Percentiles rank a stretch among this genome's conserved stretches.
Evolutionary conservation across 148 eudicot genomes (phyloP).

Genomic region (Dysphania ambrosioides): DNA sequence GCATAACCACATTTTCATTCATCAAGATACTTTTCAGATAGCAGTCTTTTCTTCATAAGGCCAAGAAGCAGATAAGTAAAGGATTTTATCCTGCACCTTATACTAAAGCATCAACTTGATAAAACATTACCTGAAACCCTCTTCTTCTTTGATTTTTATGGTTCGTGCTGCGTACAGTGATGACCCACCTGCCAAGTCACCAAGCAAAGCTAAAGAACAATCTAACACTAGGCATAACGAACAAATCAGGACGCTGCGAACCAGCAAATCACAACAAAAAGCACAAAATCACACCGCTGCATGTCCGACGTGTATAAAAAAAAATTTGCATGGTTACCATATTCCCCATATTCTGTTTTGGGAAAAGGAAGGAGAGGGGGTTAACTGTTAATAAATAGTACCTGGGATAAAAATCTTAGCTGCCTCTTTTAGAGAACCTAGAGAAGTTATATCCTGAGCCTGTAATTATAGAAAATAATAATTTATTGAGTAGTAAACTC

Average conservation of each 20-base stretch:
- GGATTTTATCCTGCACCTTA: not conserved
- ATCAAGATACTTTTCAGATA: not conserved
- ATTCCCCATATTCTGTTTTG: not conserved
- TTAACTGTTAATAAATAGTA: constrained; percentile 20
- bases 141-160: constrained; percentile 82
- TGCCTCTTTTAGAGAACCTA: constrained; percentile 84
- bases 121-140: constrained; percentile 60
- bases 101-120: not conserved
- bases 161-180: constrained; percentile 61
- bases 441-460: constrained; percentile 81
- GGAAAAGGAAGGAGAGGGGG: not conserved
- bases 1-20: not conserved
- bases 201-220: constrained; percentile 16
- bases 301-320: not conserved
- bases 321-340: not conserved
- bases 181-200: constrained; percentile 55
- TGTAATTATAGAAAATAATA: constrained; percentile 29
- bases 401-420: constrained; percentile 90
- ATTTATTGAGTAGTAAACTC: not conserved
- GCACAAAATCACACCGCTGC: constrained; percentile 4
- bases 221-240: not conserved
- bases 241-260: not conserved
- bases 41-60: not conserved
- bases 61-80: not conserved
- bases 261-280: not conserved